These are phyloP conservation scores for Theileria luwenshuni DNA, from an alignment of 169 alveolate species.

Conservation along the genomic window DNA sequence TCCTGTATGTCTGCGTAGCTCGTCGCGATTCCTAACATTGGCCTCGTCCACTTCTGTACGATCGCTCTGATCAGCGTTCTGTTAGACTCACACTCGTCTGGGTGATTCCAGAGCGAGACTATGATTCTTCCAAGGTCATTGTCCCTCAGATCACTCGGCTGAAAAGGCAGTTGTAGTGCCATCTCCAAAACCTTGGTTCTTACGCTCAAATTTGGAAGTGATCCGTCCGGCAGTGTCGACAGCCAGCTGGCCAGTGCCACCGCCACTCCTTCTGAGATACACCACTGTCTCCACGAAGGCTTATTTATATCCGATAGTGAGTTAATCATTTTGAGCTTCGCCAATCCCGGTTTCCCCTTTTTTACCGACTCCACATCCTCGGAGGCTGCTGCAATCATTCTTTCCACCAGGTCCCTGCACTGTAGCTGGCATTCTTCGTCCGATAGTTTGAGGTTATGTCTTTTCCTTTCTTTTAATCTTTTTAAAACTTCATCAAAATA, in stretches of 20 bases:
- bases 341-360: constrained; percentile 81
- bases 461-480: constrained; percentile 66
- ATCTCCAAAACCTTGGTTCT: constrained; percentile 78
- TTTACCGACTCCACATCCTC: constrained; percentile 71
- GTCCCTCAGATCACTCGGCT: constrained; percentile 77
- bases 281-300: constrained; percentile 81
- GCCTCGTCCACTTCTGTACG: constrained; percentile 83
- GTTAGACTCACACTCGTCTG: constrained; percentile 80
- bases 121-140: constrained; percentile 80
- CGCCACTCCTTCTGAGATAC: constrained; percentile 80
- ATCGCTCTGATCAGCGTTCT: constrained; percentile 76
- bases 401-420: constrained; percentile 59
- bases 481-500: constrained; percentile 67
- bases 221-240: constrained; percentile 77
- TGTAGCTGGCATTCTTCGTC: constrained; percentile 62
- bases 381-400: constrained; percentile 72
- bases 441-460: constrained; percentile 43
- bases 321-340: constrained; percentile 79
- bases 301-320: constrained; percentile 75
- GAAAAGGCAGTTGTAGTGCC: constrained; percentile 76
- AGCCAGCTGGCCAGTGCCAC: constrained; percentile 83
- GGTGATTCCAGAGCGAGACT: constrained; percentile 81
- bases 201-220: constrained; percentile 80
- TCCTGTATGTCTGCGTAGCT: constrained; percentile 67
- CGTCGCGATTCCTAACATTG: constrained; percentile 77